These are phyloP conservation scores for Tremellales sp. DNA, from an alignment of 1,284 basidiomycete genomes.

Conservation along the genomic window DNA sequence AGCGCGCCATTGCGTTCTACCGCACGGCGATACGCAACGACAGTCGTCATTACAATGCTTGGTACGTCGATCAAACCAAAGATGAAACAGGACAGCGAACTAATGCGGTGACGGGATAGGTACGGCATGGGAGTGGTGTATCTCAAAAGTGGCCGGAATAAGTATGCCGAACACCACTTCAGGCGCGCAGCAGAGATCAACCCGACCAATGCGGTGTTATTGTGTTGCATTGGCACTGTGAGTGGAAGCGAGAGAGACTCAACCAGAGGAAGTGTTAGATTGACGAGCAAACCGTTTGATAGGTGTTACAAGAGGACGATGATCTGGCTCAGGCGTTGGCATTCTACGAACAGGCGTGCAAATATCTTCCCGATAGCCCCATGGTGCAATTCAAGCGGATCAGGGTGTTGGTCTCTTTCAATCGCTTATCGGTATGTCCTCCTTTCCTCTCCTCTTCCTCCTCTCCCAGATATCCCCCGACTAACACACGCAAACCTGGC, in stretches of 20 bases:
- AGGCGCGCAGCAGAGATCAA: conserved; percentile 84
- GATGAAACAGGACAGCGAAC: conserved; percentile 1
- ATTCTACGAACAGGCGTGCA: conserved; percentile 73
- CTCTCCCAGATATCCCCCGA: neutral
- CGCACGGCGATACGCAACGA: conserved; percentile 82
- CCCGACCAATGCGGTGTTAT: conserved; percentile 80
- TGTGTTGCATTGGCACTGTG: conserved; percentile 87
- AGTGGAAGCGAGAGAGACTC: conserved; percentile 47
- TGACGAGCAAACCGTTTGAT: conserved; percentile 14
- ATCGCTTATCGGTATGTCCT: conserved; percentile 69
- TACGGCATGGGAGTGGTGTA: conserved; percentile 96
- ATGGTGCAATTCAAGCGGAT: conserved; percentile 86
- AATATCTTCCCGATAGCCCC: conserved; percentile 72
- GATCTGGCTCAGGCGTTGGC: conserved; percentile 67
- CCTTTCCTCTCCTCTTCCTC: neutral
- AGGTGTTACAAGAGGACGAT: conserved; percentile 78
- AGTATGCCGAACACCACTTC: conserved; percentile 90
- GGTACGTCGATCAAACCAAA: conserved; percentile 54
- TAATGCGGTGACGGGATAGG: conserved; percentile 52
- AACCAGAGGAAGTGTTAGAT: conserved; percentile 3
- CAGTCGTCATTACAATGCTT: conserved; percentile 89
- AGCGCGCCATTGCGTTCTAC: conserved; percentile 83
- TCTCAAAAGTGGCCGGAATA: conserved; percentile 81
- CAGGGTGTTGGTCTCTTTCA: conserved; percentile 76
- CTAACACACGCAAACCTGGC: conserved; percentile 14